Percentiles rank a stretch among this genome's conserved stretches.
phyloP scores from a whole-genome alignment of 2,329 filamentous ascomycete species.

The Fusarium nelsonii region DNA sequence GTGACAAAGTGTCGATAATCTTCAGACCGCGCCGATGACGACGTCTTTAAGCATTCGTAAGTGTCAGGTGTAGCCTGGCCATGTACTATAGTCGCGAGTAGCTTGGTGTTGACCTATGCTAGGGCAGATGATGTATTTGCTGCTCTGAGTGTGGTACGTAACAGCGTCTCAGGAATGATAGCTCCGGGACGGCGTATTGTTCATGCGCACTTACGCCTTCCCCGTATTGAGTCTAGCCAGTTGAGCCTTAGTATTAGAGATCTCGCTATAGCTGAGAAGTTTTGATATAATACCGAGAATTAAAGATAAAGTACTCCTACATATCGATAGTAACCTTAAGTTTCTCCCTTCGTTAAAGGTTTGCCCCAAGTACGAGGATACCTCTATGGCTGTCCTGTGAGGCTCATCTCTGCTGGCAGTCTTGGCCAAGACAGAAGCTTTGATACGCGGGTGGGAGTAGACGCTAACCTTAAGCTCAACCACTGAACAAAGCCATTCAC shows the following conservation, averaged over 20 bases:
- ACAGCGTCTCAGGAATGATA: conserved; percentile 29
- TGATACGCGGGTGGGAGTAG: conserved; percentile 12
- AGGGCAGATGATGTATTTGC: conserved; percentile 40
- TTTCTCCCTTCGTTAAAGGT: background rate
- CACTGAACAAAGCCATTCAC: conserved; percentile 18
- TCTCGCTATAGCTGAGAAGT: background rate
- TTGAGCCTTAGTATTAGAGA: conserved; percentile 13
- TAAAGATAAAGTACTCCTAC: background rate
- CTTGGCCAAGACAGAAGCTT: background rate
- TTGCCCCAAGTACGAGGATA: background rate
- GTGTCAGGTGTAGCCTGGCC: conserved; percentile 13
- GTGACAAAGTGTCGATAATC: conserved; percentile 19
- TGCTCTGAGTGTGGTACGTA: conserved; percentile 33
- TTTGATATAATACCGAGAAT: background rate
- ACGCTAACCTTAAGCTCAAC: conserved; percentile 20
- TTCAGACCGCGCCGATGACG: conserved; percentile 22
- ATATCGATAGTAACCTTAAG: background rate
- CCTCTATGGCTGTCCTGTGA: background rate
- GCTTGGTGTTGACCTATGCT: conserved; percentile 23
- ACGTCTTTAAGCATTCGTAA: conserved; percentile 22
- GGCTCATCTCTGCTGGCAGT: background rate
- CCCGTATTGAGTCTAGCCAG: conserved; percentile 15
- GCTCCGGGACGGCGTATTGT: conserved; percentile 46
- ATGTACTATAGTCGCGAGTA: conserved; percentile 12
- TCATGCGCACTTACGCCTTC: conserved; percentile 42